Evolutionary conservation across 305 asterid species (phyloP), one percentile per base, ranked within the genome.

Genomic region (Fraxinus floribunda): DNA sequence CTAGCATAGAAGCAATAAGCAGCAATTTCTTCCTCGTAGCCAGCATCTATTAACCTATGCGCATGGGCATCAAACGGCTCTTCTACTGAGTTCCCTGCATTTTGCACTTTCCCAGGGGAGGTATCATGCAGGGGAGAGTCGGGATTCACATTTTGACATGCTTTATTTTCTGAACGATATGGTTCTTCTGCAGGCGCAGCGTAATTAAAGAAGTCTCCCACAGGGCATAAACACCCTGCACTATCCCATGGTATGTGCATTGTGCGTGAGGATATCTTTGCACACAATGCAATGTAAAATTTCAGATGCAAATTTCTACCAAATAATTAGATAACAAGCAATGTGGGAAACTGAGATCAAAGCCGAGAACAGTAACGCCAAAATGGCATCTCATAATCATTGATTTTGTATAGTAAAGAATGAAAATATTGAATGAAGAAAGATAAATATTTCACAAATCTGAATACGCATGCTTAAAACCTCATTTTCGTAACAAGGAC

Each of bases 141-240:
- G 26, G 26, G 26, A 24, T 24, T 24, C 60, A 55, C 83, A 41
- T 70, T 39, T 73, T 70, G 84, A 84, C 22, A 32, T 64, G 83
- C 66, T 62, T 70, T 85, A 77, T 71, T 81, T 74, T 83, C 84
- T 73, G 83, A 75, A 80, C 72, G 82, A 79, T 60, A 68, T 3
- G 79, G 76, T 46, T 88, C 91, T 84, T 93, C 95, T 80, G 86
- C 91, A 36, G 98, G 98, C 32, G 98, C 97, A 3, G 90, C 90
- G 41, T 95, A 95, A 80, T 95, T 95, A 86, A 93, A 93, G 88
- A 92, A 93, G 88, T 95, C 98, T 78, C 98, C 98, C 68, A 93
- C 92, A 32, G 98, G 98, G 83, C 94, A 92, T 79, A 95, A 89
- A 84, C 98, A 92, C 24, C 98, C 98, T 0, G 97, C 97, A 41